Percentiles rank a stretch among this genome's conserved stretches.
Conservation (phyloP, 2,329 filamentous ascomycete genomes). For the Beauveria asiatica region DNA sequence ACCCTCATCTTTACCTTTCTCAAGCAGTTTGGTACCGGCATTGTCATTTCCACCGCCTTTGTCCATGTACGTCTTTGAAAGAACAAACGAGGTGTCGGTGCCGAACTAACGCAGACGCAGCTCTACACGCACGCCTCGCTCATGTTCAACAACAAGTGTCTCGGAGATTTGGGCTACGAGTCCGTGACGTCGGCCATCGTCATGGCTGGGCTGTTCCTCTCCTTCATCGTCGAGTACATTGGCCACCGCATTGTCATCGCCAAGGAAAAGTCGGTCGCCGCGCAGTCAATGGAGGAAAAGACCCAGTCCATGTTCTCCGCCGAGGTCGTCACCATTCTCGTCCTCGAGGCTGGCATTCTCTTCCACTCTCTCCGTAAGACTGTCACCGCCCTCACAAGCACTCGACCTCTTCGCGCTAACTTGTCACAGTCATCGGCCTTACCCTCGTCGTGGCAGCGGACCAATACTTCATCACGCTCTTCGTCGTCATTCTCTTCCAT, state of each 20-base stretch:
- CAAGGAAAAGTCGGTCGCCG: conserved; percentile 22
- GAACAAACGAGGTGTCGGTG: too few species aligned
- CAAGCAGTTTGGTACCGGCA: conserved; percentile 67
- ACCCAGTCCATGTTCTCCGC: conserved; percentile 23
- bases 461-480: conserved; percentile 47
- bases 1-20: conserved; percentile 50
- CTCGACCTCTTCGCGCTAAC: not conserved
- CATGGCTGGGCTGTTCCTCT: conserved; percentile 65
- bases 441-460: conserved; percentile 54
- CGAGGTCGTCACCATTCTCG: conserved; percentile 52
- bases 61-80: conserved; percentile 43
- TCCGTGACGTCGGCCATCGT: conserved; percentile 60
- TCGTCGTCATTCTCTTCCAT: conserved; percentile 65
- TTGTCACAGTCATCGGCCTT: conserved; percentile 47
- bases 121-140: conserved; percentile 64
- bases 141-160: conserved; percentile 64
- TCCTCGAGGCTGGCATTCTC: conserved; percentile 65
- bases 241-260: conserved; percentile 49
- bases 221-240: conserved; percentile 62
- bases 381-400: not conserved
- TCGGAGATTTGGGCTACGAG: conserved; percentile 60
- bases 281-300: conserved; percentile 19
- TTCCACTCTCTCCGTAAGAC: conserved; percentile 62
- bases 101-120: conserved; percentile 26
- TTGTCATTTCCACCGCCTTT: conserved; percentile 64